Conservation (phyloP, 2,329 filamentous ascomycete genomes). For the Elsinoe perseae region DNA sequence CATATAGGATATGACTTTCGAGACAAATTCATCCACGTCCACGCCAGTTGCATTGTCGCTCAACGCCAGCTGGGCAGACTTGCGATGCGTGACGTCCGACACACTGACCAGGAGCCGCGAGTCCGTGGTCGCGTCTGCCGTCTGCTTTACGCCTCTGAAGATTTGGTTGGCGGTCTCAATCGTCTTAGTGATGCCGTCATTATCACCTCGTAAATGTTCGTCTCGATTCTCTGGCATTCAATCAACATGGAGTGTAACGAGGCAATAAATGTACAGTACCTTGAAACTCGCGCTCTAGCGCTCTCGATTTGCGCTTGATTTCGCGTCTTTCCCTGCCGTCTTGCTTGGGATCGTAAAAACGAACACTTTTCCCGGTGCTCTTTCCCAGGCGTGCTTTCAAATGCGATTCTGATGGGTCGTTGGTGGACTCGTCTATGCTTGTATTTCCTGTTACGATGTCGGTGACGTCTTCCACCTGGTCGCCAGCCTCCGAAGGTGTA, state of each 20-base stretch:
- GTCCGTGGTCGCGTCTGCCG: conserved; percentile 82
- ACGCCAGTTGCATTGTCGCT: conserved; percentile 67
- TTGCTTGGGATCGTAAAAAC: conserved; percentile 75
- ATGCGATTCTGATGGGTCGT: background rate
- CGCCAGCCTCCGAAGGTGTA: conserved; percentile 26
- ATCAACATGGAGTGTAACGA: background rate
- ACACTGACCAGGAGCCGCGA: conserved; percentile 75
- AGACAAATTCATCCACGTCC: conserved; percentile 85
- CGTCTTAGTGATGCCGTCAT: conserved; percentile 49
- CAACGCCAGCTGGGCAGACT: conserved; percentile 64
- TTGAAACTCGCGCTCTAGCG: conserved; percentile 55
- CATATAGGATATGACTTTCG: conserved; percentile 87
- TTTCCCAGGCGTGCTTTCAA: background rate
- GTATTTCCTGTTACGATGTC: background rate
- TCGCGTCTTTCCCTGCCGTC: conserved; percentile 62
- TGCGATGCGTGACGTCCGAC: conserved; percentile 72
- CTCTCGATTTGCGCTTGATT: conserved; percentile 62
- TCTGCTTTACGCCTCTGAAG: conserved; percentile 64
- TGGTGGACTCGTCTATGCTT: background rate
- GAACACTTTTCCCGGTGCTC: conserved; percentile 21
- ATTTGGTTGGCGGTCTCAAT: conserved; percentile 46
- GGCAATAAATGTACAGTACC: conserved; percentile 36
- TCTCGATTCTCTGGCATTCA: conserved; percentile 54
- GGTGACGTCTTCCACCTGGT: conserved; percentile 27
- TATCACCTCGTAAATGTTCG: conserved; percentile 60